A percentile compares a stretch with the other conserved stretches of the same genome.
Conservation (phyloP, 352 stramenopile species). For the Phytopythium montanum region DNA sequence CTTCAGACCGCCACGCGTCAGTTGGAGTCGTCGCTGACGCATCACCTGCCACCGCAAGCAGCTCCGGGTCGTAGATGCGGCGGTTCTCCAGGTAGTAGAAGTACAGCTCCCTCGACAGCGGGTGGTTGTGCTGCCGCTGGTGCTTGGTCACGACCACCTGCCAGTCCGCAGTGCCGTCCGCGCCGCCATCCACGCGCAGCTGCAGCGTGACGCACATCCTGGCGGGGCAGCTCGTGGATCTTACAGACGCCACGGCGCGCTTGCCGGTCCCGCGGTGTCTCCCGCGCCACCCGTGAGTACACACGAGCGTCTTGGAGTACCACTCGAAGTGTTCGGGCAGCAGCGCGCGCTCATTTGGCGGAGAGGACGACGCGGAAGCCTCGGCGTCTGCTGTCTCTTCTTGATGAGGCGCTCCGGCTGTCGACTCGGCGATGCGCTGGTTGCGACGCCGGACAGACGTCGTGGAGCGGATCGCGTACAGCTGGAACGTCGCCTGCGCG, state of each 20-base stretch:
- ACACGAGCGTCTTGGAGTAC: conserved; percentile 85
- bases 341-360: conserved; percentile 27
- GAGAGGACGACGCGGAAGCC: background rate
- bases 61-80: conserved; percentile 70
- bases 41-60: conserved; percentile 34
- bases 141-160: conserved; percentile 77
- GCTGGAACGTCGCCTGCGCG: conserved; percentile 54
- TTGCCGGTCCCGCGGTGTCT: conserved; percentile 62
- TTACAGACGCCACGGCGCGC: conserved; percentile 50
- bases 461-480: conserved; percentile 77
- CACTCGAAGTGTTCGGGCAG: conserved; percentile 63
- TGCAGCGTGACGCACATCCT: conserved; percentile 82
- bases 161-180: conserved; percentile 35
- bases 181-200: conserved; percentile 27
- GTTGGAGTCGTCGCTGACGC: background rate
- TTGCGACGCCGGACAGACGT: conserved; percentile 73
- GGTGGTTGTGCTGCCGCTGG: conserved; percentile 67
- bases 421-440: conserved; percentile 47
- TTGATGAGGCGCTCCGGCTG: background rate
- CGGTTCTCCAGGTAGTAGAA: conserved; percentile 77
- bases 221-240: conserved; percentile 63
- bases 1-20: background rate
- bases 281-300: conserved; percentile 77
- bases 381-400: background rate
- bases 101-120: conserved; percentile 67